A percentile compares a stretch with the other conserved stretches of the same genome.
These are phyloP conservation scores for Rhizopogon vesiculosus DNA, from an alignment of 768 basidiomycete genomes.

Conservation along the genomic window DNA sequence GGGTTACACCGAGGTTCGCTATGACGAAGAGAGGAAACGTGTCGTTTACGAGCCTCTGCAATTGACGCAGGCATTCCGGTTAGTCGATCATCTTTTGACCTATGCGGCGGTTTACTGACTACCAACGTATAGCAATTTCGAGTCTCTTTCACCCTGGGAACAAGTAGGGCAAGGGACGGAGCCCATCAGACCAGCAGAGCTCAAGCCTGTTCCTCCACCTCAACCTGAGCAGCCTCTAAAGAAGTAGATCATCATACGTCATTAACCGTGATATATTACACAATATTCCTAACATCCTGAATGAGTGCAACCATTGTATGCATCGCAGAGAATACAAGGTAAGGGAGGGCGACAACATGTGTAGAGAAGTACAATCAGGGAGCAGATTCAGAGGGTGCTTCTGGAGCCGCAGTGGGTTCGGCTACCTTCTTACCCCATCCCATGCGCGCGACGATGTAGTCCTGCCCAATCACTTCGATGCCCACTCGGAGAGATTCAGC, in stretches of 20 bases:
- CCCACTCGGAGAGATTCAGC: conserved; percentile 83
- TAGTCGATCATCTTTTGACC: conserved; percentile 12
- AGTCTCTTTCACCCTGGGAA: conserved; percentile 92
- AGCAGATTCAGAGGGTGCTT: neutral
- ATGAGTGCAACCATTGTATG: neutral
- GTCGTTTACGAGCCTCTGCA: conserved; percentile 98
- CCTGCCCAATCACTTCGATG: conserved; percentile 89
- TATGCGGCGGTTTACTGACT: conserved; percentile 1
- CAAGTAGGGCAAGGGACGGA: conserved; percentile 72
- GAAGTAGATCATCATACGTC: conserved; percentile 45
- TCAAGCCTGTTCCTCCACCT: conserved; percentile 74
- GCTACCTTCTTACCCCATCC: conserved; percentile 54
- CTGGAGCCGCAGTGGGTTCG: neutral
- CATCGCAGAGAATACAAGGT: neutral
- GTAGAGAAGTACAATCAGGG: neutral
- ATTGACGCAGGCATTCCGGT: conserved; percentile 98
- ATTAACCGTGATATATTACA: neutral
- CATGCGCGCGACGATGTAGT: conserved; percentile 85
- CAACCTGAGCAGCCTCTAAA: conserved; percentile 73
- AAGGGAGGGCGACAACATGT: neutral
- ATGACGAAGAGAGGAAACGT: conserved; percentile 96
- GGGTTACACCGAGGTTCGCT: conserved; percentile 99
- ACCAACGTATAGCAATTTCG: conserved; percentile 70
- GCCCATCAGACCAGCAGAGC: conserved; percentile 56
- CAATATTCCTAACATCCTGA: neutral